Evolutionary conservation across 1,284 basidiomycete species (phyloP), one percentile per base, ranked within the genome.

Genomic region (Stygiomarasmius scandens): DNA sequence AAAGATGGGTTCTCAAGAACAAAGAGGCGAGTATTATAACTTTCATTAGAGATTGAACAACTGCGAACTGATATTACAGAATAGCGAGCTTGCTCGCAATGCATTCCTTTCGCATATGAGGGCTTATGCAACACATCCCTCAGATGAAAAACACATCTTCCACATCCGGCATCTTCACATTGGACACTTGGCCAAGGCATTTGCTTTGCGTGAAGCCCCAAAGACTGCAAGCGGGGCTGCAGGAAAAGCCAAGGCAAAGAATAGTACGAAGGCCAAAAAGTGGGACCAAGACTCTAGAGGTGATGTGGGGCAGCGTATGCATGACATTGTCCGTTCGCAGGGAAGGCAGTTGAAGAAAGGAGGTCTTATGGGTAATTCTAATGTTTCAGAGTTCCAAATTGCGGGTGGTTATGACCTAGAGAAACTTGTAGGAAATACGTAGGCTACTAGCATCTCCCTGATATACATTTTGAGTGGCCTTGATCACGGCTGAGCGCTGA

Each of bases 61-160:
- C 14, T 14, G 14, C 32, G 8, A 34, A 14, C 32, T 34, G 8
- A 1, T 27, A 24, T 45, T 48, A 14, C 64, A 96, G 93, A 88
- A 96, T 67, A 80, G 85, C 9, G 76, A 80, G 4, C 72, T 91
- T 4, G 96, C 97, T 2, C 86, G 93, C 36, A 90, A 85, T 66
- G 97, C 95, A 0, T 99, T 92, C 74, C 78, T 88, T 23, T 97
- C 96, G 0, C 95, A 96, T 71, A 89, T 98, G 74, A 85, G 97
- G 56, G 97, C 97, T 0, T 99, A 99, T 73, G 93, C 97, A 9
- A 99, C 97, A 0, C 97, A 99, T 75, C 96, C 96, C 0, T 84
- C 92, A 3, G 88, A 90, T 60, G 97, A 99, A 72, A 98, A 98
- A 67, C 87, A 92, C 61, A 93, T 97, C 58, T 99, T 99, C 79